phyloP scores from a whole-genome alignment of 495 filamentous ascomycete species.

The Penicillium soppii region DNA sequence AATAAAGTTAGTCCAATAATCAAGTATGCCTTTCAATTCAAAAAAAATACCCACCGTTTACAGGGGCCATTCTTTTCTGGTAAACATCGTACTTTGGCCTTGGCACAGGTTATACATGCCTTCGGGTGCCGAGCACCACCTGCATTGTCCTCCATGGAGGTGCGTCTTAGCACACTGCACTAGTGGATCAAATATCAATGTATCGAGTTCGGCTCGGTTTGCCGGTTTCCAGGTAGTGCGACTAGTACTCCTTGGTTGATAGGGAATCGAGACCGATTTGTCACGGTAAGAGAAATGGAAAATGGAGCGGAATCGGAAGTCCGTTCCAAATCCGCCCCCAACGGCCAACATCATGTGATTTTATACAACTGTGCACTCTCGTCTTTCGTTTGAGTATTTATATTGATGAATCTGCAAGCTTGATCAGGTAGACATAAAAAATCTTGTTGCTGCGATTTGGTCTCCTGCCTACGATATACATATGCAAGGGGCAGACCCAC shows the following conservation, averaged over 20 bases:
- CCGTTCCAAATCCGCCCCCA: not conserved
- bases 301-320: not conserved
- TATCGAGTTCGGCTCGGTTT: not conserved
- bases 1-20: not conserved
- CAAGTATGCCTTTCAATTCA: not conserved
- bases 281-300: not conserved
- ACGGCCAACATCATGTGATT: not conserved
- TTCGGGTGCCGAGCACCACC: constrained; percentile 18
- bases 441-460: too few species aligned
- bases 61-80: constrained; percentile 18
- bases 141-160: constrained; percentile 11
- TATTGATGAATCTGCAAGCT: too few species aligned
- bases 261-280: too few species aligned
- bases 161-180: not conserved
- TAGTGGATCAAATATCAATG: too few species aligned
- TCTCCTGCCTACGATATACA: too few species aligned
- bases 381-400: too few species aligned
- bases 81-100: constrained; percentile 29
- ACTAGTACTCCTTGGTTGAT: too few species aligned
- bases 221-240: not conserved
- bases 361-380: too few species aligned
- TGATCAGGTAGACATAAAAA: too few species aligned
- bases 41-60: constrained; percentile 19
- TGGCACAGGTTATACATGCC: constrained; percentile 27
- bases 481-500: too few species aligned